Percentiles rank a stretch among this genome's conserved stretches.
Evolutionary conservation across 257 asterid genomes (phyloP).

Genomic region (Solanum lignicaule): DNA sequence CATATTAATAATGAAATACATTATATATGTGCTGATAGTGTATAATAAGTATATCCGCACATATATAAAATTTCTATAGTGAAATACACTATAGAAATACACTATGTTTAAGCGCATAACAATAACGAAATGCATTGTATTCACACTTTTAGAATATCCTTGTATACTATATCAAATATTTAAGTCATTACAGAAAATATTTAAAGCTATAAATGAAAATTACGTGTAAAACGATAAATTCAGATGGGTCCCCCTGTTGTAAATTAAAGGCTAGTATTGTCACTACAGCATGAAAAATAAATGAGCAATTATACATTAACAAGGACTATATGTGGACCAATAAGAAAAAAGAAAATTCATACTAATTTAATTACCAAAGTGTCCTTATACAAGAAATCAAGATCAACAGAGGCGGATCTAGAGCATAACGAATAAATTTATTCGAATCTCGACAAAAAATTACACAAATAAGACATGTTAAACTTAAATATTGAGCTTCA

Average conservation of each 20-base stretch:
- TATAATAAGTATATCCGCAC: no score
- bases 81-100: not conserved
- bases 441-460: no score
- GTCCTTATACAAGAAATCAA: not conserved
- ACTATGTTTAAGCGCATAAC: no score
- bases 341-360: not conserved
- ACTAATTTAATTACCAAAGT: not conserved
- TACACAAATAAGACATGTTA: no score
- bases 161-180: not conserved
- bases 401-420: not conserved
- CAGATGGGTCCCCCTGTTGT: not conserved
- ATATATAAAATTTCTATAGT: no score
- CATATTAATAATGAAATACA: no score
- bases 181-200: not conserved
- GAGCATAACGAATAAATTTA: not conserved
- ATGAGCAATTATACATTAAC: not conserved
- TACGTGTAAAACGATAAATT: not conserved
- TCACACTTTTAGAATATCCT: not conserved
- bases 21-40: no score
- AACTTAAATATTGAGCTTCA: no score
- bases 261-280: not conserved
- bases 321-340: not conserved
- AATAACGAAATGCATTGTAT: not conserved
- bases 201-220: not conserved
- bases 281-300: not conserved